phyloP scores from a whole-genome alignment of 768 basidiomycete genomes.

The Amylocystis lapponica region DNA sequence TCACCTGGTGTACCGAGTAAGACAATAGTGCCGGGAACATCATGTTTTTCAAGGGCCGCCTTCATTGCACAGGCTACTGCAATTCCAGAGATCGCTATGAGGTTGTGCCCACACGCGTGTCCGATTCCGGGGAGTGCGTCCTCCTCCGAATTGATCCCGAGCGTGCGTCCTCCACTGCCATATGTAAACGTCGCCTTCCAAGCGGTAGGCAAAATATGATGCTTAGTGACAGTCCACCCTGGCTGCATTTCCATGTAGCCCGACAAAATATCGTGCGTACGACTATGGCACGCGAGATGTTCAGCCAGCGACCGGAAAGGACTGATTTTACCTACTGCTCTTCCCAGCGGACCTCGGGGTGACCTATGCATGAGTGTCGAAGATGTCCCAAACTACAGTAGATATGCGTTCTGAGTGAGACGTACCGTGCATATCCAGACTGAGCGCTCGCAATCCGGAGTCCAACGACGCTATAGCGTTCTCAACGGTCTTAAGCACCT shows the following conservation, averaged over 20 bases:
- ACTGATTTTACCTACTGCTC: slow-evolving; percentile 45
- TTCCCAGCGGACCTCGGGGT: slow-evolving; percentile 64
- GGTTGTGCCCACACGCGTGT: slow-evolving; percentile 79
- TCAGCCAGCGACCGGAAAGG: background rate
- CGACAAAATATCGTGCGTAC: slow-evolving; percentile 69
- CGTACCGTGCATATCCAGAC: slow-evolving; percentile 69
- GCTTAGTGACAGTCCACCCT: slow-evolving; percentile 57
- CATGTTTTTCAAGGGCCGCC: slow-evolving; percentile 51
- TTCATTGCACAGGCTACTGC: slow-evolving; percentile 68
- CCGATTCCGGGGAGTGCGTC: slow-evolving; percentile 37
- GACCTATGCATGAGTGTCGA: slow-evolving; percentile 41
- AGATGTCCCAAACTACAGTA: background rate
- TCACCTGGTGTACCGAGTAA: slow-evolving; percentile 76
- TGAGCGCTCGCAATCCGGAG: slow-evolving; percentile 50
- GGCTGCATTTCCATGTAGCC: slow-evolving; percentile 55
- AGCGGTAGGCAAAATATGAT: slow-evolving; percentile 64
- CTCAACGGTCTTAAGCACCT: slow-evolving; percentile 63
- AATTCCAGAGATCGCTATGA: slow-evolving; percentile 74
- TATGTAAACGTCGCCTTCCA: slow-evolving; percentile 67
- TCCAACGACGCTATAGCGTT: slow-evolving; percentile 47
- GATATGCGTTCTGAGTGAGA: background rate
- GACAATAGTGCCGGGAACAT: slow-evolving; percentile 63
- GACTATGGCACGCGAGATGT: slow-evolving; percentile 28
- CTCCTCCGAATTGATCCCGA: slow-evolving; percentile 78
- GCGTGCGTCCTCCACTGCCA: slow-evolving; percentile 59